Evolutionary conservation across 257 asterid genomes (phyloP), one percentile per base, ranked within the genome.

Genomic region (Rubia yunnanensis): DNA sequence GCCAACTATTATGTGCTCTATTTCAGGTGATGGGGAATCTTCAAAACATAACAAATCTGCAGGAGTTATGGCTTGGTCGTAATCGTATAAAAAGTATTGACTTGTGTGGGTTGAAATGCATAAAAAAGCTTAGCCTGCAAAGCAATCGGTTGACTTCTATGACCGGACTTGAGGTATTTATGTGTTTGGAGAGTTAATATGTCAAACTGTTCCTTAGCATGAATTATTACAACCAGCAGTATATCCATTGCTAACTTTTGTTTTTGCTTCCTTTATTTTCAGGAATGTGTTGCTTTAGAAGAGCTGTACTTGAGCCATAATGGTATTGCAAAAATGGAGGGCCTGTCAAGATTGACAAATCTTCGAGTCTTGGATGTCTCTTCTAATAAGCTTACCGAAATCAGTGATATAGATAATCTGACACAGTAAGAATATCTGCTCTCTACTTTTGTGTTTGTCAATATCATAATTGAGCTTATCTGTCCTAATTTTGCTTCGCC

Each of bases 61-160:
- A 90, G 84, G 99, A 94, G 88, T 76, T 94, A 60, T 94, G 97
- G 99, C 95, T 94, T 35, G 99, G 99, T 54, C 96, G 95, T 69
- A 94, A 94, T 72, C 96, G 99, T 52, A 90, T 94, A 52, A 88
- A 91, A 68, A 72, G 78, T 50, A 83, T 94, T 73, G 73, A 94
- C 70, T 83, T 94, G 20, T 90, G 97, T 41, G 97, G 99, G 66
- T 77, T 94, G 81, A 94, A 79, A 88, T 77, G 90, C 85, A 85
- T 94, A 65, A 86, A 81, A 79, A 94, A 90, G 88, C 86, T 94
- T 66, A 94, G 97, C 87, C 84, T 94, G 80, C 99, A 94, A 84
- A 94, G 97, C 77, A 94, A 94, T 72, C 94, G 97, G 24, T 73
- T 94, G 63, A 90, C 94, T 54, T 84, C 92, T 13, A 94, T 82